These are phyloP conservation scores for Epicoccum sorghinum DNA, from an alignment of 2,329 filamentous ascomycete species.

Conservation along the genomic window DNA sequence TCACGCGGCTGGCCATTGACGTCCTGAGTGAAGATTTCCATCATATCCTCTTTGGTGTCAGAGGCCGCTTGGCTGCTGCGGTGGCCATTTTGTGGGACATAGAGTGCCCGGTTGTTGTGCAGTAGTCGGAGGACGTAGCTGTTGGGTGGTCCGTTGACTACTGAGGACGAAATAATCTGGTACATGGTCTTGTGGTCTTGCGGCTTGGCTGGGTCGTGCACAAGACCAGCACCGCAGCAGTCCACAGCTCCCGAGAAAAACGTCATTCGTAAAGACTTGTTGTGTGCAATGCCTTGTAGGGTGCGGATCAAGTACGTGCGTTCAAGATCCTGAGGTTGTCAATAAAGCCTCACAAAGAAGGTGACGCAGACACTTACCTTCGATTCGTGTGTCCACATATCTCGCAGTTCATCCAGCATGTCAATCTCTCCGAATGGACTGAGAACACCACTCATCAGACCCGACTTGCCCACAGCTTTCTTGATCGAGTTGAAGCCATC, in stretches of 20 bases:
- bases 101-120: conserved; percentile 92
- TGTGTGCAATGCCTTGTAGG: conserved; percentile 90
- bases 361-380: conserved; percentile 64
- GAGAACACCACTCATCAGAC: conserved; percentile 92
- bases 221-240: conserved; percentile 86
- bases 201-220: conserved; percentile 91
- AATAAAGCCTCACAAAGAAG: background rate
- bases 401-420: conserved; percentile 88
- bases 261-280: conserved; percentile 95
- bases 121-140: conserved; percentile 90
- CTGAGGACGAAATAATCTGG: conserved; percentile 90
- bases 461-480: conserved; percentile 92
- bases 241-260: conserved; percentile 95
- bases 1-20: conserved; percentile 83
- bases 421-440: conserved; percentile 97
- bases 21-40: conserved; percentile 98
- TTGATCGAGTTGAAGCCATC: conserved; percentile 95
- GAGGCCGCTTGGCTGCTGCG: conserved; percentile 71
- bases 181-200: conserved; percentile 99
- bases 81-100: conserved; percentile 88
- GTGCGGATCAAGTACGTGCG: conserved; percentile 96
- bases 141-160: conserved; percentile 86
- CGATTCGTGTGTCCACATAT: conserved; percentile 97
- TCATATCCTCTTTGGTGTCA: conserved; percentile 99
- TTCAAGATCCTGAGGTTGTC: conserved; percentile 73